Evolutionary conservation across 495 filamentous ascomycete genomes (phyloP), one percentile per base, ranked within the genome.

Genomic region (Bryoglossum gracile): DNA sequence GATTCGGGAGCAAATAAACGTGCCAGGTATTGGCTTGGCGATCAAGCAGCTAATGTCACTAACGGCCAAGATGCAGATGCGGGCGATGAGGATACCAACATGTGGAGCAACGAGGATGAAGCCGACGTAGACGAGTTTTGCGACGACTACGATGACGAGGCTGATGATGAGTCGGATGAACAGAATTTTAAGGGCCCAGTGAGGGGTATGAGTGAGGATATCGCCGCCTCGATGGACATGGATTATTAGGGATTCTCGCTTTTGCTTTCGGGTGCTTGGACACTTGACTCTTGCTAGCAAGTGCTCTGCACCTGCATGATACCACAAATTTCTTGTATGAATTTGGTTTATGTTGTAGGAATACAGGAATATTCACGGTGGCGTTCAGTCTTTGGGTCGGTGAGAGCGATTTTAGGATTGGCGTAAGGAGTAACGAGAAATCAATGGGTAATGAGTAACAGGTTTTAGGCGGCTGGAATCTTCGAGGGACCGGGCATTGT

Each of bases 11-110:
- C 82, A 9, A 78, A 77, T 49, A 95, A 95, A 66, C 77, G 87
- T 17, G 84, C 87, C 9, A 75, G 71, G 43, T 94, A 82, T 60
- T 95, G 89, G 89, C 72, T 94, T 13, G 87, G 88, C 2, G 80
- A 86, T 44, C 67, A 71, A 13, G 70, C 55, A 14, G 52, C 40
- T 40, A 46, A 53, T 46, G 22, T 58, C 24, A 55, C 58, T 66
- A 37, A 70, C 67, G 47, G 71, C 64, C 11, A 64, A 71, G 53
- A 66, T 34, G 68, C 70, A 36, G 71, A 76, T 26, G 6, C 13
- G 26, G 26, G 13, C 5, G 60, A 68, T 39, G 71, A 73, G 13
- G 58, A 62, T 3, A 60, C 64, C 14, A 41, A 56, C 13, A 43
- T 14, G 8, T 37, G 52, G 40, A 48, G 51, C 44, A 38, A 46